These are phyloP conservation scores for Fusarium avenaceum DNA, from an alignment of 2,329 filamentous ascomycete genomes.

Conservation along the genomic window DNA sequence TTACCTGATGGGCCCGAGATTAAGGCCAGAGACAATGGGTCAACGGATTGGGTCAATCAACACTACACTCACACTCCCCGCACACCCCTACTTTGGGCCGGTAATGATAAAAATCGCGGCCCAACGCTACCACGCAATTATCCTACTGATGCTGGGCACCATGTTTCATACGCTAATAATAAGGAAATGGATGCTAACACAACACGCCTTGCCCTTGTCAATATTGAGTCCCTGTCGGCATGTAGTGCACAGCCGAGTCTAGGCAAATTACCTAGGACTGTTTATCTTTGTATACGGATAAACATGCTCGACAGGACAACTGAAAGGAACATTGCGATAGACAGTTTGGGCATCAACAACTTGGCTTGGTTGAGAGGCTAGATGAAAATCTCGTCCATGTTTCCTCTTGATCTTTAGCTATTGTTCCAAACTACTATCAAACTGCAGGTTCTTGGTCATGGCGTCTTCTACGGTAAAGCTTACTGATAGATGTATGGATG, in stretches of 20 bases:
- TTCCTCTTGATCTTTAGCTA: conserved; percentile 18
- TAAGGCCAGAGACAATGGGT: conserved; percentile 48
- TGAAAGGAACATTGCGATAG: conserved; percentile 17
- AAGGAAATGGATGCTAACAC: conserved; percentile 36
- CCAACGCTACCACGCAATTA: conserved; percentile 46
- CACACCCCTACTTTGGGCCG: conserved; percentile 41
- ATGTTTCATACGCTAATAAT: conserved; percentile 50
- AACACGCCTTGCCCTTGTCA: conserved; percentile 38
- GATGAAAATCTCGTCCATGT: conserved; percentile 5
- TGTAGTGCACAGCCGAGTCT: conserved; percentile 44
- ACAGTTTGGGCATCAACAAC: conserved; percentile 33
- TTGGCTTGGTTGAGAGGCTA: conserved; percentile 15
- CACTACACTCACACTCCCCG: conserved; percentile 34
- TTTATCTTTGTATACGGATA: conserved; percentile 40
- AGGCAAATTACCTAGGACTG: conserved; percentile 44
- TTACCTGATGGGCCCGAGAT: conserved; percentile 45
- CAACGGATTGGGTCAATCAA: conserved; percentile 26
- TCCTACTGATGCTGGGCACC: conserved; percentile 42
- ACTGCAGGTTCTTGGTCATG: conserved; percentile 8
- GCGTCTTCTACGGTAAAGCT: conserved; percentile 19
- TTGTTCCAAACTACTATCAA: conserved; percentile 18
- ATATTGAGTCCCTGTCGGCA: conserved; percentile 42
- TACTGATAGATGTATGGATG: conserved; percentile 11
- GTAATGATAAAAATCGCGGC: conserved; percentile 48
- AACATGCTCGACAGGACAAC: conserved; percentile 24